Conservation (phyloP, 192 early-diverging fungal species). For the Backusella circina region DNA sequence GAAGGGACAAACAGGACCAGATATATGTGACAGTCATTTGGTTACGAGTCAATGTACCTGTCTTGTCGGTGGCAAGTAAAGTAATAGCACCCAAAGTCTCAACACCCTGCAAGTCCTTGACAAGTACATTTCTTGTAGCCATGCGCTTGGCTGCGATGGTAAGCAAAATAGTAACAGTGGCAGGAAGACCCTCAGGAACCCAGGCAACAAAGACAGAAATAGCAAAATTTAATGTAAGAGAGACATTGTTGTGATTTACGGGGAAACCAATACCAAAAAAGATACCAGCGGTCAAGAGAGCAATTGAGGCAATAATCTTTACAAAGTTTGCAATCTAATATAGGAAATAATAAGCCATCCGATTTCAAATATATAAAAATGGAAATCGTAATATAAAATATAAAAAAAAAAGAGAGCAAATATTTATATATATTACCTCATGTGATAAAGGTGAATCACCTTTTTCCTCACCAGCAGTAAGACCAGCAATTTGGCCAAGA, state of each 20-base stretch:
- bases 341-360: background rate
- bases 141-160: slow-evolving; percentile 96
- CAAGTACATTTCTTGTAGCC: slow-evolving; percentile 84
- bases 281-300: slow-evolving; percentile 67
- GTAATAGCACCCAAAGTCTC: slow-evolving; percentile 98
- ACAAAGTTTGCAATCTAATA: slow-evolving; percentile 72
- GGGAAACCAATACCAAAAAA: slow-evolving; percentile 82
- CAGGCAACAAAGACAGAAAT: slow-evolving; percentile 87
- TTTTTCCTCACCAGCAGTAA: slow-evolving; percentile 80
- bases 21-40: slow-evolving; percentile 95
- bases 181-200: slow-evolving; percentile 93
- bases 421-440: slow-evolving; percentile 40
- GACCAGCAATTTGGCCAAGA: slow-evolving; percentile 89
- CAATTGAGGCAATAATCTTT: slow-evolving; percentile 80
- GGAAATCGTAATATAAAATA: no score
- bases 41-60: slow-evolving; percentile 94
- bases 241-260: slow-evolving; percentile 53
- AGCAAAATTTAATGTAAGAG: slow-evolving; percentile 83
- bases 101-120: slow-evolving; percentile 95
- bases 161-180: slow-evolving; percentile 91
- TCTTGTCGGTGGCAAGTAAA: slow-evolving; percentile 95
- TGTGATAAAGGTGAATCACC: slow-evolving; percentile 65
- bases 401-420: slow-evolving; percentile 3
- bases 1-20: slow-evolving; percentile 77
- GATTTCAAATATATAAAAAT: background rate